Conservation (phyloP, 2,329 filamentous ascomycete species). For the Calonectria montana region DNA sequence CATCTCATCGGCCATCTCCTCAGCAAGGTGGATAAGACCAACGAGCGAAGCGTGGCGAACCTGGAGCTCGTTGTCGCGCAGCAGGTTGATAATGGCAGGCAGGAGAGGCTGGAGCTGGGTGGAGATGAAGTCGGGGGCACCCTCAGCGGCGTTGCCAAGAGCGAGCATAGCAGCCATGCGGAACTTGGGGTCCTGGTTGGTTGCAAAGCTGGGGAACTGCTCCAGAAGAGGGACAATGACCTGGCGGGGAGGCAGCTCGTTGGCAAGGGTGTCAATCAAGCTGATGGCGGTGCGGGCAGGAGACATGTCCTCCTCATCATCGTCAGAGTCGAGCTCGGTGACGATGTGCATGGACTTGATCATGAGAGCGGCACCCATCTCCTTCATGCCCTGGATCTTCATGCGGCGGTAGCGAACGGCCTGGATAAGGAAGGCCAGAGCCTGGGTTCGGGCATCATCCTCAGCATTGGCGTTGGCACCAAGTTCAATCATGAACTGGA, state of each 20-base stretch:
- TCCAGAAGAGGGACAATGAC: slow-evolving; percentile 93
- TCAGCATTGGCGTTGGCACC: slow-evolving; percentile 80
- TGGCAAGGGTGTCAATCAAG: slow-evolving; percentile 89
- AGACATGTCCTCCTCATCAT: slow-evolving; percentile 81
- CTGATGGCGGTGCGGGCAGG: slow-evolving; percentile 87
- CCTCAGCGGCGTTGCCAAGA: slow-evolving; percentile 94
- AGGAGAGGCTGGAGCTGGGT: slow-evolving; percentile 90
- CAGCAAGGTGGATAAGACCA: slow-evolving; percentile 88
- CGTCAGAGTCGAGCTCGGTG: slow-evolving; percentile 85
- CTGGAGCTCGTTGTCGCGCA: slow-evolving; percentile 84
- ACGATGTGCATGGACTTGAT: slow-evolving; percentile 89
- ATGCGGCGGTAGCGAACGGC: slow-evolving; percentile 91
- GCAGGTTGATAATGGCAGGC: slow-evolving; percentile 83
- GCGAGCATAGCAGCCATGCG: slow-evolving; percentile 92
- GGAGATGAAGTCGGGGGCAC: slow-evolving; percentile 95
- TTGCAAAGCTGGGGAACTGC: slow-evolving; percentile 84
- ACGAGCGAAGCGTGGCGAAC: slow-evolving; percentile 91
- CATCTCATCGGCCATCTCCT: slow-evolving; percentile 93
- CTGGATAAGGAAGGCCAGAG: slow-evolving; percentile 93
- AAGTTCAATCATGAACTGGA: slow-evolving; percentile 94
- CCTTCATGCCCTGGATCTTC: slow-evolving; percentile 90
- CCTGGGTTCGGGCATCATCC: slow-evolving; percentile 89
- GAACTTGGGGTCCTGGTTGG: slow-evolving; percentile 78
- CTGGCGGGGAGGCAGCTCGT: slow-evolving; percentile 89
- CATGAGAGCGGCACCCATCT: slow-evolving; percentile 87